Conservation (phyloP, 176 grass and related monocot species). For the Aechmea fasciata region DNA sequence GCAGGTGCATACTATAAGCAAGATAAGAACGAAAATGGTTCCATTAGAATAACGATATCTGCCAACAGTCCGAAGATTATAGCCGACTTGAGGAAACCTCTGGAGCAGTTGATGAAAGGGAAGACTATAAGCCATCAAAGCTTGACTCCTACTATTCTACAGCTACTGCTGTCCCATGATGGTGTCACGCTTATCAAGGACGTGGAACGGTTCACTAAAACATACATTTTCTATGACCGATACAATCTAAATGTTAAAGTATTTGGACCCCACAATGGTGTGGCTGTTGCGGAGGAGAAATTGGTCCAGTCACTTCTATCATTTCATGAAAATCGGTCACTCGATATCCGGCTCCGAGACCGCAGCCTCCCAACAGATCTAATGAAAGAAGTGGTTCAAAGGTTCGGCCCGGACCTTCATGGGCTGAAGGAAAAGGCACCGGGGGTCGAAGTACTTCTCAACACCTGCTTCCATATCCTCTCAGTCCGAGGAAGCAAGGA, state of each 20-base stretch:
- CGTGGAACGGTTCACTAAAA: slow-evolving; percentile 9
- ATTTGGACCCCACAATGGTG: slow-evolving; percentile 5
- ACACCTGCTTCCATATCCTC: slow-evolving; percentile 3
- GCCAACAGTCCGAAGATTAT: slow-evolving; percentile 16
- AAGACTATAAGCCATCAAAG: slow-evolving; percentile 16
- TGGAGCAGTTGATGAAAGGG: slow-evolving; percentile 19
- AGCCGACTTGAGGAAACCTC: slow-evolving; percentile 17
- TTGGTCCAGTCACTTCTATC: slow-evolving; percentile 2
- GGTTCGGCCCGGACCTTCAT: slow-evolving; percentile 12
- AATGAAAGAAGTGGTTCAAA: slow-evolving; percentile 20
- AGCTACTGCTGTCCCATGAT: slow-evolving; percentile 12
- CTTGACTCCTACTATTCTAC: slow-evolving; percentile 12
- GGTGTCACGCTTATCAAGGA: slow-evolving; percentile 5
- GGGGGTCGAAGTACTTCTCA: slow-evolving; percentile 2
- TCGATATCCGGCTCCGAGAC: slow-evolving; percentile 11
- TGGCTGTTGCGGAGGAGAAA: slow-evolving; percentile 11
- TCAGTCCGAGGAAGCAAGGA: slow-evolving; percentile 18
- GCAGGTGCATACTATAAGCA: slow-evolving; percentile 16
- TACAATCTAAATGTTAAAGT: slow-evolving; percentile 14
- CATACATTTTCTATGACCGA: slow-evolving; percentile 13
- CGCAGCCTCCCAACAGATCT: slow-evolving; percentile 7
- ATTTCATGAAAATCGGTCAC: slow-evolving; percentile 1
- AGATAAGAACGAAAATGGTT: slow-evolving; percentile 11
- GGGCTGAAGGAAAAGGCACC: slow-evolving; percentile 12
- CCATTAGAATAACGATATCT: slow-evolving; percentile 13